Base-by-base conservation (phyloP, 192 early-diverging fungal genomes). In the Coemansia erecta region DNA sequence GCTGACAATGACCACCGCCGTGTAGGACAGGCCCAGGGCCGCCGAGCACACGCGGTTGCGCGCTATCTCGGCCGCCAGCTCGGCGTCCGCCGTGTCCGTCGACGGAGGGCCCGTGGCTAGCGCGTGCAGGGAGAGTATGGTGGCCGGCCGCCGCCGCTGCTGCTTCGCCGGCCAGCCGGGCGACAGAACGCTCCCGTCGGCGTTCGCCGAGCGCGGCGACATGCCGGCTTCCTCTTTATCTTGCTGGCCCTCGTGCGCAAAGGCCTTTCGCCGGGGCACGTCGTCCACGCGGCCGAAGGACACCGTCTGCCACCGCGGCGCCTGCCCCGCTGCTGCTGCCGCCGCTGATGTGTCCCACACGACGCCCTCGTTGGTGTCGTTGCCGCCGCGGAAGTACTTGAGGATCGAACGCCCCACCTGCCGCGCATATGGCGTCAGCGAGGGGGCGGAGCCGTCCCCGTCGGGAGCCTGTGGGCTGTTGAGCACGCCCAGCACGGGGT, bases 11-110 rank as follows among this genome's bases (percentile, higher is more conserved):
- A 78, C 51, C 11, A 78, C 70, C 1, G 62, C 69, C 15, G 60
- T 60, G 46, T 78, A 78, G 0, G 66, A 28, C 15, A 78, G 51
- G 1, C 66, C 70, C 19, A 26, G 62, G 1, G 75, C 44, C 7
- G 75, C 70, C 45, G 68, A 11, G 8, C 75, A 78, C 19, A 78
- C 64, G 33, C 75, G 70, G 45, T 68, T 72, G 60, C 75, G 75
- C 52, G 75, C 75, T 19, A 78, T 46, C 23, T 72, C 75, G 31
- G 61, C 65, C 9, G 48, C 64, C 23, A 64, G 14, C 50, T 21
- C 28, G 14, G 53, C 23, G n/a, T 74, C 65, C n/a, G 49, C 58
- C 9, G 21, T 33, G 11, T 24, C 58, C 6, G 35, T 57, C 12
- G 21, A 26, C 13, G 18, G 15, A 6, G 21, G 42, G 31, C 1